phyloP scores from a whole-genome alignment of 202 grass and related monocot species.

The Setaria viridis region DNA sequence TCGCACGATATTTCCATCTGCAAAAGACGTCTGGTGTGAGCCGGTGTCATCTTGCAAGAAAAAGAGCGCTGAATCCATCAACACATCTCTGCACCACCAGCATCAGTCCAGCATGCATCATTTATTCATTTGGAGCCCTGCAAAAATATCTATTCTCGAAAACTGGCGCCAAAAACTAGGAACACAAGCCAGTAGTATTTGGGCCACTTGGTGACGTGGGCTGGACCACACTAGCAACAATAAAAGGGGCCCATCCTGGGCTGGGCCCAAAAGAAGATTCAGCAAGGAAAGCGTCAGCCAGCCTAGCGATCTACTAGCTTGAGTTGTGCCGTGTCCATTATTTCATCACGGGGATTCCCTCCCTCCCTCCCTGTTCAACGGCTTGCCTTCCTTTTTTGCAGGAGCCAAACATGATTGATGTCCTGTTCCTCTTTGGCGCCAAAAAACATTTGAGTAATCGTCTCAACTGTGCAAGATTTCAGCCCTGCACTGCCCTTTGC shows the following conservation, averaged over 20 bases:
- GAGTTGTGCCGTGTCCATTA: background rate
- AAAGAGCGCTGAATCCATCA: too few species aligned
- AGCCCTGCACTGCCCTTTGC: background rate
- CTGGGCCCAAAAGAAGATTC: constrained; percentile 1
- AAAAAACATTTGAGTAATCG: background rate
- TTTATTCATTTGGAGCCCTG: too few species aligned
- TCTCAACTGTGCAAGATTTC: background rate
- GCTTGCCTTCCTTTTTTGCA: background rate
- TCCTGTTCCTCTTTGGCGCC: background rate
- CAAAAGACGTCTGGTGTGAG: too few species aligned
- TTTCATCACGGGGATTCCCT: background rate
- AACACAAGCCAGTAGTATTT: background rate
- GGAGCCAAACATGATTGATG: constrained; percentile 13
- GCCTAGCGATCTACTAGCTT: background rate
- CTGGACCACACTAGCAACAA: constrained; percentile 24
- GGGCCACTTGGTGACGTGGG: background rate
- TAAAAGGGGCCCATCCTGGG: background rate
- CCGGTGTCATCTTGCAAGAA: too few species aligned
- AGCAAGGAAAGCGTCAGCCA: background rate
- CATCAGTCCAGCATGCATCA: too few species aligned
- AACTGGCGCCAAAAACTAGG: background rate
- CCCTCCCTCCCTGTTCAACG: background rate
- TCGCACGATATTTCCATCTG: too few species aligned
- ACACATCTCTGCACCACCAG: too few species aligned
- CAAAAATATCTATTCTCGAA: too few species aligned